Percentiles rank a stretch among this genome's conserved stretches.
These are phyloP conservation scores for Starmerella riodocensis DNA, from an alignment of 805 yeast genomes.

Conservation along the genomic window DNA sequence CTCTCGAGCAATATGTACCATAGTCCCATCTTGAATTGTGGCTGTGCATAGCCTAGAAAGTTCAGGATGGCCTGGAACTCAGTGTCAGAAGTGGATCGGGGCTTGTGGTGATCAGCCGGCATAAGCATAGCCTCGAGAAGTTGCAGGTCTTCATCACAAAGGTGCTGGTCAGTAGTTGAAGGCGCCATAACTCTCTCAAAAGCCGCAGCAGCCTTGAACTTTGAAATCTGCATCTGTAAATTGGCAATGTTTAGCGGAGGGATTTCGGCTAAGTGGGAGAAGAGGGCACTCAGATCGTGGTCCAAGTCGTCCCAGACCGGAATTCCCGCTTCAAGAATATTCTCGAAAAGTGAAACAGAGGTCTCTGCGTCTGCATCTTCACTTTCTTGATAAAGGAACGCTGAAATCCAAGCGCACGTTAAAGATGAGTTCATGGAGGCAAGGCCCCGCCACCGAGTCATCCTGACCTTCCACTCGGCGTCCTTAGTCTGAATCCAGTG, in stretches of 20 bases:
- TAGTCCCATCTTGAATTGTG: conserved; percentile 52
- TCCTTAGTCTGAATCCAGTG: conserved; percentile 6
- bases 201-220: conserved; percentile 53
- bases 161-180: neutral
- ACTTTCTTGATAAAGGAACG: conserved; percentile 13
- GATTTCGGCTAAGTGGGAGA: conserved; percentile 8
- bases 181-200: conserved; percentile 40
- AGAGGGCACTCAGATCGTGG: neutral
- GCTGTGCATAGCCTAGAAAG: conserved; percentile 51
- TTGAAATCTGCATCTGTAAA: conserved; percentile 53
- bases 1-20: conserved; percentile 61
- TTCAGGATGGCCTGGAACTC: conserved; percentile 42
- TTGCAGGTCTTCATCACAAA: conserved; percentile 8
- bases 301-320: neutral
- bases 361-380: conserved; percentile 19
- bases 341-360: conserved; percentile 21
- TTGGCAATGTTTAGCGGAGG: conserved; percentile 30
- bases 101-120: conserved; percentile 20
- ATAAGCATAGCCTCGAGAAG: conserved; percentile 28
- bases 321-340: conserved; percentile 6
- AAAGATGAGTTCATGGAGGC: conserved; percentile 4
- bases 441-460: conserved; percentile 8
- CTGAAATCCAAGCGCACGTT: conserved; percentile 16
- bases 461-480: neutral
- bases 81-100: conserved; percentile 12